phyloP scores from a whole-genome alignment of 495 filamentous ascomycete species.

The Trichoderma erinaceum region DNA sequence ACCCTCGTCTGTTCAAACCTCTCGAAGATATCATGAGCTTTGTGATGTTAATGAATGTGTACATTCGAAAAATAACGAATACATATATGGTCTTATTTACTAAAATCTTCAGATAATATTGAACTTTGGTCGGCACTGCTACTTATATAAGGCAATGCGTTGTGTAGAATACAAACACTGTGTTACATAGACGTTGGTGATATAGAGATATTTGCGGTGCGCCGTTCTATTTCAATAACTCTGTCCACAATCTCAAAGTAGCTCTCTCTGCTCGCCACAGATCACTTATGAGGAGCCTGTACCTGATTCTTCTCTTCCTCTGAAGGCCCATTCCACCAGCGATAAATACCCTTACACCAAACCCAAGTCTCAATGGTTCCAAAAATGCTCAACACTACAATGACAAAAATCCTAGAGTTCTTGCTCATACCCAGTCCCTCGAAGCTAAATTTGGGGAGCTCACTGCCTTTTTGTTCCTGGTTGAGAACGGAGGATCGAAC shows the following conservation, averaged over 20 bases:
- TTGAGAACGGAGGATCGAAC: not conserved
- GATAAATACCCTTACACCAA: slow-evolving; percentile 24
- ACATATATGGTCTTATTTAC: too few relatives aligned
- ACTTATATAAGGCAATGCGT: too few relatives aligned
- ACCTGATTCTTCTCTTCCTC: not conserved
- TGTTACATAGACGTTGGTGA: too few relatives aligned
- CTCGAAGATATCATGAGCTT: too few relatives aligned
- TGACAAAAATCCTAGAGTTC: slow-evolving; percentile 24
- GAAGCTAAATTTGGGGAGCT: slow-evolving; percentile 22
- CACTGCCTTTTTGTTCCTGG: slow-evolving; percentile 17
- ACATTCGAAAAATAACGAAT: too few relatives aligned
- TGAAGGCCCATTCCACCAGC: slow-evolving; percentile 16
- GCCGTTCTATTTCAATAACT: not conserved
- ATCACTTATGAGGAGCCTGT: not conserved
- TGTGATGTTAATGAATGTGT: too few relatives aligned
- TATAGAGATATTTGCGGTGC: too few relatives aligned
- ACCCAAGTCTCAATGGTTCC: slow-evolving; percentile 27
- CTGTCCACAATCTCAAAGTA: not conserved
- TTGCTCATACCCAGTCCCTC: slow-evolving; percentile 24
- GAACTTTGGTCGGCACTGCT: too few relatives aligned
- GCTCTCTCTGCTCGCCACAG: not conserved
- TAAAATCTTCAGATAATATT: too few relatives aligned
- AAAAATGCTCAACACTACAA: slow-evolving; percentile 22
- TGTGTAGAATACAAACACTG: too few relatives aligned
- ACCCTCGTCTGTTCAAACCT: too few relatives aligned